Conservation (phyloP, 441 rosid species). For the Pelargonium myrrhifolium region DNA sequence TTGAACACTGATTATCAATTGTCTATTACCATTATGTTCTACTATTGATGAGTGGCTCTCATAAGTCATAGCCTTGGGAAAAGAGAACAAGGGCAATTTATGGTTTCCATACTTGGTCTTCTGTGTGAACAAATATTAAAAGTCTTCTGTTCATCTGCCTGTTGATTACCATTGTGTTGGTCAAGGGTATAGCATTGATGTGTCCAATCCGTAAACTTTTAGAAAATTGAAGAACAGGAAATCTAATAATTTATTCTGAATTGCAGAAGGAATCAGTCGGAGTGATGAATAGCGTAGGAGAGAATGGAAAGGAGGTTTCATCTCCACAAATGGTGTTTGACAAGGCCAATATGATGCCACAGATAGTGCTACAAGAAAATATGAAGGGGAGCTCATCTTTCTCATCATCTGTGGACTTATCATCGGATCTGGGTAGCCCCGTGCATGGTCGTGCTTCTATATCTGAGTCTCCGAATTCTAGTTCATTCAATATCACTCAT, state of each 20-base stretch:
- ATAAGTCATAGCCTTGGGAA: background rate
- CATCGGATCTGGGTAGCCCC: conserved; percentile 38
- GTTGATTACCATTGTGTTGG: too few relatives aligned
- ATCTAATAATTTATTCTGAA: conserved; percentile 15
- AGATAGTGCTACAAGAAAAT: conserved; percentile 20
- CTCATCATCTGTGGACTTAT: conserved; percentile 45
- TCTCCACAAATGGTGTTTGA: conserved; percentile 26
- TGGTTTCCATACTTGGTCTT: background rate
- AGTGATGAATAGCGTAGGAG: conserved; percentile 13
- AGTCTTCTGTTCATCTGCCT: too few relatives aligned
- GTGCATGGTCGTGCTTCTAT: conserved; percentile 30
- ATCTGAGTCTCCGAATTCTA: conserved; percentile 24
- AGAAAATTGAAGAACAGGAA: background rate
- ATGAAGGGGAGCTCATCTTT: conserved; percentile 28
- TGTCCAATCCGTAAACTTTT: conserved; percentile 21
- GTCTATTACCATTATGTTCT: conserved; percentile 3
- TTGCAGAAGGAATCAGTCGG: conserved; percentile 40
- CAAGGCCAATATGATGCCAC: conserved; percentile 21
- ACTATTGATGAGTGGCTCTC: background rate
- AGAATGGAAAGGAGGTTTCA: conserved; percentile 18
- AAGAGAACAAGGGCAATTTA: background rate
- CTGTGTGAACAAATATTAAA: background rate
- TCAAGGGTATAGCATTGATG: conserved; percentile 6
- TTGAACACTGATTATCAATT: conserved; percentile 8
- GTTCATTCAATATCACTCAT: conserved; percentile 18